phyloP scores from a whole-genome alignment of 805 yeast genomes.

The Blastobotrys robertii region DNA sequence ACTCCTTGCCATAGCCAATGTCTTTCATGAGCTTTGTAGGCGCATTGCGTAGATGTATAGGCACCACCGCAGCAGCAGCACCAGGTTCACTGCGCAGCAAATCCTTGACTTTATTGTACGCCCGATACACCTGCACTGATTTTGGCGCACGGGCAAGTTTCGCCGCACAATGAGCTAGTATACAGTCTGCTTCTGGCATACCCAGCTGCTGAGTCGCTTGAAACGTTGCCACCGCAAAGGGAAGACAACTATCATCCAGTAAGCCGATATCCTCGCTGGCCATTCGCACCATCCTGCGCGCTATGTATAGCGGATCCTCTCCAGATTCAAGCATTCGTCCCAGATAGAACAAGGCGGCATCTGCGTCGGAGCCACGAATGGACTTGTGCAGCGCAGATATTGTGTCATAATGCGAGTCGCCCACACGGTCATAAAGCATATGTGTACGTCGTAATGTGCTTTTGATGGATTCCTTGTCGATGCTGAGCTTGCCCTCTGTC shows the following conservation, averaged over 20 bases:
- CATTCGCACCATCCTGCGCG: slow-evolving; percentile 84
- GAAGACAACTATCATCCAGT: slow-evolving; percentile 71
- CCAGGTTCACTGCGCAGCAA: slow-evolving; percentile 49
- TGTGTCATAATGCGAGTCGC: slow-evolving; percentile 90
- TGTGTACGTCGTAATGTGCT: slow-evolving; percentile 39
- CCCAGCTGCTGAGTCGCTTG: slow-evolving; percentile 87
- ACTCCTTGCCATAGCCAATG: slow-evolving; percentile 72
- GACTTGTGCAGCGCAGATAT: slow-evolving; percentile 94
- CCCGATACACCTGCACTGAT: slow-evolving; percentile 78
- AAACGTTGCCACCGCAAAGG: slow-evolving; percentile 78
- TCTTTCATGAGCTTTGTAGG: slow-evolving; percentile 89
- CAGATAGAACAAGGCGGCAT: slow-evolving; percentile 82
- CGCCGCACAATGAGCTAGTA: slow-evolving; percentile 88
- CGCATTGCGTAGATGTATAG: slow-evolving; percentile 77
- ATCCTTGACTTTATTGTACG: slow-evolving; percentile 57
- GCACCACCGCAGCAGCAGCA: slow-evolving; percentile 50
- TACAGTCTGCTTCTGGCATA: slow-evolving; percentile 85
- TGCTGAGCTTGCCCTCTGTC: neutral
- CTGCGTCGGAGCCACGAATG: slow-evolving; percentile 78
- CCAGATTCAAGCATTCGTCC: slow-evolving; percentile 89
- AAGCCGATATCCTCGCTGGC: slow-evolving; percentile 94
- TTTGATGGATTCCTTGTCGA: slow-evolving; percentile 26
- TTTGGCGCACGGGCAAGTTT: slow-evolving; percentile 79
- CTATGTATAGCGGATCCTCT: slow-evolving; percentile 84
- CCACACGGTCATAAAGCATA: slow-evolving; percentile 70